A percentile compares a stretch with the other conserved stretches of the same genome.
Evolutionary conservation across 805 yeast species (phyloP).

Genomic region (Suhomyces sp.): DNA sequence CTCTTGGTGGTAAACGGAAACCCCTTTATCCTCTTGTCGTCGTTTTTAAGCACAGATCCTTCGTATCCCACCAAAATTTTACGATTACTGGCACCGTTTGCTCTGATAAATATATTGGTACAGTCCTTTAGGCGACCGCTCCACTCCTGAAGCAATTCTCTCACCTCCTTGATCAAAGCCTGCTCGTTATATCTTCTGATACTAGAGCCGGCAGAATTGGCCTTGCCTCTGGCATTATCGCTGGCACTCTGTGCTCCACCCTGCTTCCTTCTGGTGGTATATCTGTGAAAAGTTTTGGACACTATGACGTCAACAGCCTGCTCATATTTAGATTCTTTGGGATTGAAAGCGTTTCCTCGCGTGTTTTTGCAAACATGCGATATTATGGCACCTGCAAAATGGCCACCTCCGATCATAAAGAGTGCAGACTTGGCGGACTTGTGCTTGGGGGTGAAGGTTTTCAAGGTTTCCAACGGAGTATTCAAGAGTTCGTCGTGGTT

Average conservation of each 20-base stretch:
- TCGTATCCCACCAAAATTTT: slow-evolving; percentile 66
- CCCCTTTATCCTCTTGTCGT: slow-evolving; percentile 60
- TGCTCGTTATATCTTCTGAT: slow-evolving; percentile 88
- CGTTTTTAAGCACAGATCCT: slow-evolving; percentile 47
- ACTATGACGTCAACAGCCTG: slow-evolving; percentile 65
- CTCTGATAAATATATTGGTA: slow-evolving; percentile 71
- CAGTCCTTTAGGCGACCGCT: slow-evolving; percentile 55
- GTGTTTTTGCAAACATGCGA: slow-evolving; percentile 61
- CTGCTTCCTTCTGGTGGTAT: slow-evolving; percentile 94
- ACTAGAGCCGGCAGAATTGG: slow-evolving; percentile 92
- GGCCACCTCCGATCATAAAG: slow-evolving; percentile 96
- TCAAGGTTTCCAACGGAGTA: slow-evolving; percentile 52
- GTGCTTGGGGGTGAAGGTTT: slow-evolving; percentile 26
- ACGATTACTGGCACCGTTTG: slow-evolving; percentile 69
- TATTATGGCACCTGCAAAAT: slow-evolving; percentile 92
- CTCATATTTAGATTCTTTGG: slow-evolving; percentile 47
- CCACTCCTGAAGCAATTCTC: slow-evolving; percentile 68
- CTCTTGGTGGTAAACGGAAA: slow-evolving; percentile 90
- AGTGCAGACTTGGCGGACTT: slow-evolving; percentile 59
- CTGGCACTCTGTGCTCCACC: slow-evolving; percentile 95
- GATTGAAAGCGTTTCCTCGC: slow-evolving; percentile 53
- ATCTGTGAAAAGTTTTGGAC: slow-evolving; percentile 88
- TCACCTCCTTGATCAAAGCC: slow-evolving; percentile 75
- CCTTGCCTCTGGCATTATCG: slow-evolving; percentile 91
- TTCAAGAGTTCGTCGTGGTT: slow-evolving; percentile 33